Conservation (phyloP, 1,139 yeast genomes). For the Saccharomyces hybrid region DNA sequence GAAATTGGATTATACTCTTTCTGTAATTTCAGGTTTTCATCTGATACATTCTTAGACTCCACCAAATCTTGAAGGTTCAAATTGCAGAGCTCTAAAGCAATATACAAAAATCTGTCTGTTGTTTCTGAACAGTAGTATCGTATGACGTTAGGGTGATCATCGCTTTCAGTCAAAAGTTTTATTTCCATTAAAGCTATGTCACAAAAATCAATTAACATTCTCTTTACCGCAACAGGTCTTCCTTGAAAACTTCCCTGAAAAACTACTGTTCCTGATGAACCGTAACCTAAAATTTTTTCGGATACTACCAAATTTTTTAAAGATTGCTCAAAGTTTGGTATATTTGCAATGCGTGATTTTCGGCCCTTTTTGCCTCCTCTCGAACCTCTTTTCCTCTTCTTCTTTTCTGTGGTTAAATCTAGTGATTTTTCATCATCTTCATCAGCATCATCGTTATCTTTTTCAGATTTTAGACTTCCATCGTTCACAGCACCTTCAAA, state of each 20-base stretch:
- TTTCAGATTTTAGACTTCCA: neutral
- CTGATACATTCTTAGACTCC: slow-evolving; percentile 41
- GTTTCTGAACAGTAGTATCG: slow-evolving; percentile 88
- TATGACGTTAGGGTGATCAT: slow-evolving; percentile 92
- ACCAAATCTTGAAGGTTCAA: slow-evolving; percentile 84
- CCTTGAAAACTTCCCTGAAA: slow-evolving; percentile 84
- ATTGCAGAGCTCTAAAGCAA: slow-evolving; percentile 85
- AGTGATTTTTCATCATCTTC: slow-evolving; percentile 2
- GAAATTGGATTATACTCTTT: slow-evolving; percentile 41
- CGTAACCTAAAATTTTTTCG: slow-evolving; percentile 77
- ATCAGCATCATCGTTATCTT: slow-evolving; percentile 4
- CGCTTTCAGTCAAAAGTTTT: slow-evolving; percentile 79
- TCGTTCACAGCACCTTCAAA: neutral
- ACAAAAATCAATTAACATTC: slow-evolving; percentile 88
- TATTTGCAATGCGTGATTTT: slow-evolving; percentile 9
- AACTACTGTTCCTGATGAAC: slow-evolving; percentile 95
- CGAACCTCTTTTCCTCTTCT: slow-evolving; percentile 73
- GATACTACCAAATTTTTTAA: slow-evolving; percentile 54
- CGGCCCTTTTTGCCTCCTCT: slow-evolving; percentile 65
- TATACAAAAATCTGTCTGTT: slow-evolving; percentile 78
- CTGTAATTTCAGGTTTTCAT: slow-evolving; percentile 31
- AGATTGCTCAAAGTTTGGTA: slow-evolving; percentile 19
- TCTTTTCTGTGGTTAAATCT: slow-evolving; percentile 18
- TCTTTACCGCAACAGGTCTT: slow-evolving; percentile 90
- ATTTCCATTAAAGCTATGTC: slow-evolving; percentile 97